These are phyloP conservation scores for Pythium oligandrum DNA, from an alignment of 352 stramenopile genomes.

Conservation along the genomic window DNA sequence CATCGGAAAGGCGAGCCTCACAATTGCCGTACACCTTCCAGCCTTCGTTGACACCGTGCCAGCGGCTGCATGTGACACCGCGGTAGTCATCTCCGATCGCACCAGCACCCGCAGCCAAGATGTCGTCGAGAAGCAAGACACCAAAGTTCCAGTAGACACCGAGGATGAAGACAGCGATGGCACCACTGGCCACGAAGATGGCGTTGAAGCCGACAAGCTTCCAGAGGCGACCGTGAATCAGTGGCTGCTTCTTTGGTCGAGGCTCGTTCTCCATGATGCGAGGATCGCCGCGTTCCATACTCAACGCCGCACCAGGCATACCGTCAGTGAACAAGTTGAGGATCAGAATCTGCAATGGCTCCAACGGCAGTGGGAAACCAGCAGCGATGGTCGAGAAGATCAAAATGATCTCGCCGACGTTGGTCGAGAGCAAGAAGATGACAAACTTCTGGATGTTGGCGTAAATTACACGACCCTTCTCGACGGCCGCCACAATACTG, in stretches of 20 bases:
- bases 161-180: conserved; percentile 46
- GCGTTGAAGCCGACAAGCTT: conserved; percentile 56
- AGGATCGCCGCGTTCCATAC: conserved; percentile 64
- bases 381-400: conserved; percentile 61
- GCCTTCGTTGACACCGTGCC: conserved; percentile 29
- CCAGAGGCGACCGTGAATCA: conserved; percentile 66
- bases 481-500: conserved; percentile 96
- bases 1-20: conserved; percentile 29
- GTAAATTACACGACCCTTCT: conserved; percentile 96
- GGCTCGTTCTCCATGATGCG: conserved; percentile 61
- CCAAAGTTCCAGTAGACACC: conserved; percentile 78
- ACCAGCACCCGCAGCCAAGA: conserved; percentile 43
- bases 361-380: conserved; percentile 81
- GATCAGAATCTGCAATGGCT: conserved; percentile 97
- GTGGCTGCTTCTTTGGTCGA: conserved; percentile 40
- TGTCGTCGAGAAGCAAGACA: conserved; percentile 39
- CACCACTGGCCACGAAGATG: conserved; percentile 37
- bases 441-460: conserved; percentile 99
- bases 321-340: conserved; percentile 99
- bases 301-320: conserved; percentile 68
- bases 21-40: conserved; percentile 64
- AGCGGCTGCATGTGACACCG: conserved; percentile 53
- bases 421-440: conserved; percentile 97
- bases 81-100: conserved; percentile 31
- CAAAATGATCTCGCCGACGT: conserved; percentile 93